These are phyloP conservation scores for Pilaira anomala DNA, from an alignment of 192 early-diverging fungal species.

Conservation along the genomic window DNA sequence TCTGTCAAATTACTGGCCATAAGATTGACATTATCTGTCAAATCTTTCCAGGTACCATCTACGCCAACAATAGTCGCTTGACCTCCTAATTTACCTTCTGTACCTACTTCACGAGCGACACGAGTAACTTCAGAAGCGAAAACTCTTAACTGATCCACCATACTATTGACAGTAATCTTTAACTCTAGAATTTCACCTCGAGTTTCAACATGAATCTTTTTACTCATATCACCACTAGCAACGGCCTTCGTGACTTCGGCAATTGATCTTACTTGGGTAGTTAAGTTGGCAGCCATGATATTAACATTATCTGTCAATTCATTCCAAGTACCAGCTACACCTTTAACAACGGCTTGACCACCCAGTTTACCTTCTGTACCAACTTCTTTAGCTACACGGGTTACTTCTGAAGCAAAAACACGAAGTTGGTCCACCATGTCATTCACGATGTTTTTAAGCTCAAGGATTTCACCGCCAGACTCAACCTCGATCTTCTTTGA, in stretches of 20 bases:
- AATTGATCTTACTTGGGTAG: constrained; percentile 49
- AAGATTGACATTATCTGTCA: constrained; percentile 64
- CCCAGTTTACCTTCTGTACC: constrained; percentile 75
- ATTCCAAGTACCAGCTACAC: constrained; percentile 73
- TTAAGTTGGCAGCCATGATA: constrained; percentile 50
- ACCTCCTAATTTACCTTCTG: constrained; percentile 53
- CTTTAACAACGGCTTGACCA: constrained; percentile 68
- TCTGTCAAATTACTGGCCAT: constrained; percentile 66
- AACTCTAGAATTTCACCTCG: constrained; percentile 50
- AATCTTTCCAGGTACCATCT: constrained; percentile 66
- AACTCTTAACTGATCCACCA: constrained; percentile 63
- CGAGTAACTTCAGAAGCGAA: constrained; percentile 66
- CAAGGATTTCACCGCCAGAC: constrained; percentile 51
- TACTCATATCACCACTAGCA: constrained; percentile 42
- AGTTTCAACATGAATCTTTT: constrained; percentile 41
- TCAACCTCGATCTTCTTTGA: constrained; percentile 49
- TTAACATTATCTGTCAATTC: constrained; percentile 63
- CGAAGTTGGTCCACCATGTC: constrained; percentile 60
- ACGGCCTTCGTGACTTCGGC: constrained; percentile 51
- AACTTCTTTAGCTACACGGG: constrained; percentile 61
- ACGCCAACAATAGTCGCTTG: constrained; percentile 59
- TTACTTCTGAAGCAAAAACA: constrained; percentile 62
- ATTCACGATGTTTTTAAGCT: constrained; percentile 64
- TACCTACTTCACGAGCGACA: constrained; percentile 64
- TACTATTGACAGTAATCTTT: constrained; percentile 57